Conservation (phyloP, 2,329 filamentous ascomycete genomes). For the Teratosphaeria viscida region DNA sequence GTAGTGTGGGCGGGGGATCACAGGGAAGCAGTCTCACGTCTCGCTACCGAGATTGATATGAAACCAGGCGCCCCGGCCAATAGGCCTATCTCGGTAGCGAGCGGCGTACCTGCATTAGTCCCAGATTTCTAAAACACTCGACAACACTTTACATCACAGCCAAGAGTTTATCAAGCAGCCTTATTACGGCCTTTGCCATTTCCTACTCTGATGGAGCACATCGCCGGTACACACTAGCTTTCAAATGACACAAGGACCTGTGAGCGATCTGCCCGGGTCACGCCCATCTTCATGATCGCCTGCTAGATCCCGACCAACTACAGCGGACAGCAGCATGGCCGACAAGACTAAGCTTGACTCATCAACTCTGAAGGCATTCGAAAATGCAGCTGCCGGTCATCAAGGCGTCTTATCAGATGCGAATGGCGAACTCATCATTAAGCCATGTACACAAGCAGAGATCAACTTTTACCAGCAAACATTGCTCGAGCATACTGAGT, state of each 20-base stretch:
- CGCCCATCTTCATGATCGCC: neutral
- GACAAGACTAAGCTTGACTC: slow-evolving; percentile 7
- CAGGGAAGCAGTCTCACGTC: neutral
- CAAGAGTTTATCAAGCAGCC: neutral
- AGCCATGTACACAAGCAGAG: slow-evolving; percentile 80
- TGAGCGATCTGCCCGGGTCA: neutral
- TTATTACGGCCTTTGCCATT: neutral
- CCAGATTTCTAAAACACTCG: neutral
- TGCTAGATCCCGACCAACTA: neutral
- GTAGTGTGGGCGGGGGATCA: neutral
- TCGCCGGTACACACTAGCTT: neutral
- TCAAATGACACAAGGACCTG: neutral
- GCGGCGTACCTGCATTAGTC: neutral
- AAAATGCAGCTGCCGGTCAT: slow-evolving; percentile 72
- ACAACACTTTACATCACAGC: neutral
- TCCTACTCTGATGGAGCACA: neutral
- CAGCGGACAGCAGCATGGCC: slow-evolving; percentile 3
- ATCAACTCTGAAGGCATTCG: slow-evolving; percentile 56
- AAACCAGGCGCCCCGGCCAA: neutral
- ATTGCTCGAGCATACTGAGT: slow-evolving; percentile 55
- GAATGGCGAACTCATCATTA: slow-evolving; percentile 79
- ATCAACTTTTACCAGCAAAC: slow-evolving; percentile 80
- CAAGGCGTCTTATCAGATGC: slow-evolving; percentile 81
- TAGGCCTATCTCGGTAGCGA: neutral
- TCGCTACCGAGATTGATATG: neutral